Evolutionary conservation across 116 monocot genomes (phyloP).

Genomic region (Dioscorea cayenensis): DNA sequence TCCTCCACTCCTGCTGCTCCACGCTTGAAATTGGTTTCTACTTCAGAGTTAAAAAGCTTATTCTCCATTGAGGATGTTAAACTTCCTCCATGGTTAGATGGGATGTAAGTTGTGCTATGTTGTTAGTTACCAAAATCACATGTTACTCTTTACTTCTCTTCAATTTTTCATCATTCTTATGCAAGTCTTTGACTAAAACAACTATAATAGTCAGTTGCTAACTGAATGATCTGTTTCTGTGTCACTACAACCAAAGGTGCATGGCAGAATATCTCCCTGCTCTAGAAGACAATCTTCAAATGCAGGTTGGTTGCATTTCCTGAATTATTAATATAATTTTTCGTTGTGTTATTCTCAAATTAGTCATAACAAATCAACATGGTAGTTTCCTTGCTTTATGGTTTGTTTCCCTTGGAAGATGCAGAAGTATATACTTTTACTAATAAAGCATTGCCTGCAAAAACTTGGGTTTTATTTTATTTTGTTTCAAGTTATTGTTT

Average conservation of each 20-base stretch:
- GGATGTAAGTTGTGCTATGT: conserved; percentile 56
- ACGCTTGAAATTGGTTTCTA: conserved; percentile 58
- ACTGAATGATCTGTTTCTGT: conserved; percentile 1
- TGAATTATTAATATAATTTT: neutral
- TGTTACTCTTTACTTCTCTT: neutral
- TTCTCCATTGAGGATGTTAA: conserved; percentile 77
- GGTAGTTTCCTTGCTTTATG: no score
- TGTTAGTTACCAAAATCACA: neutral
- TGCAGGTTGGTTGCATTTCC: conserved; percentile 35
- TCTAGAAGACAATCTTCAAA: conserved; percentile 62
- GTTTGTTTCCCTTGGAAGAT: no score
- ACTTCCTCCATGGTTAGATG: conserved; percentile 79
- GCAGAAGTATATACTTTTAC: no score
- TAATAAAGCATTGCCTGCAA: no score
- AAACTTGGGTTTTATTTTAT: no score
- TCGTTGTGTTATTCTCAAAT: neutral
- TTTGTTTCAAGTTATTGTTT: no score
- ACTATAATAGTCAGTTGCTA: neutral
- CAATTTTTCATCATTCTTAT: conserved; percentile 1
- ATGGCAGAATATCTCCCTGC: conserved; percentile 81
- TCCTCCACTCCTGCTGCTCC: conserved; percentile 45
- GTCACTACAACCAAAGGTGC: conserved; percentile 39
- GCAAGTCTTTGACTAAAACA: neutral
- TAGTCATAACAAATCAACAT: neutral
- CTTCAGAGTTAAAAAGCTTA: conserved; percentile 51